A percentile compares a stretch with the other conserved stretches of the same genome.
Evolutionary conservation across 352 stramenopile species (phyloP).

Genomic region (Phytopythium helicoides): DNA sequence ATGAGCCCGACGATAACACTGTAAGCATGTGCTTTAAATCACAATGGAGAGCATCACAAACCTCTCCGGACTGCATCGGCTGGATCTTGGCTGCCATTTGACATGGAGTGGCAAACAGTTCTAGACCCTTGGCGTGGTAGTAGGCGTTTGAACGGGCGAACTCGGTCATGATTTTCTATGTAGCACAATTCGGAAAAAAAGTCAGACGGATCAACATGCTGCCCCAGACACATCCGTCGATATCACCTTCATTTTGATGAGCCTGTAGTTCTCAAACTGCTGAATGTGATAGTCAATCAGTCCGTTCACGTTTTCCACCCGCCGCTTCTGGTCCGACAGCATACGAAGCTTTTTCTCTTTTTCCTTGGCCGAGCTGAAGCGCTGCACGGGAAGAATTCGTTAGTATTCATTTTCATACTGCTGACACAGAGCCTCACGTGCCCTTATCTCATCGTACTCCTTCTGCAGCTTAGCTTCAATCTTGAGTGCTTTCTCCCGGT

Average conservation of each 20-base stretch:
- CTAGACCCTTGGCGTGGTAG: conserved; percentile 75
- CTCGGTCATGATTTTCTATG: conserved; percentile 71
- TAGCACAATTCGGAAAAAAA: not conserved
- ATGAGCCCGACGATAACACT: not conserved
- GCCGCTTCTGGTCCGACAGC: conserved; percentile 79
- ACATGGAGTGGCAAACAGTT: conserved; percentile 62
- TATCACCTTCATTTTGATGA: conserved; percentile 75
- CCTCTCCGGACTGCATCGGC: conserved; percentile 1
- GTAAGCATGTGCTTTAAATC: too few species aligned
- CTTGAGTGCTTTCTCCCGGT: conserved; percentile 80
- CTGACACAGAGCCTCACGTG: conserved; percentile 12
- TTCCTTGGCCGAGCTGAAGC: conserved; percentile 46
- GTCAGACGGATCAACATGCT: not conserved
- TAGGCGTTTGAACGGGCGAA: conserved; percentile 70
- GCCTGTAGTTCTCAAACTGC: conserved; percentile 70
- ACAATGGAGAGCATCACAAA: too few species aligned
- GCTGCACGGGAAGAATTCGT: conserved; percentile 25
- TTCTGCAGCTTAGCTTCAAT: conserved; percentile 74
- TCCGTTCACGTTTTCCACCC: conserved; percentile 78
- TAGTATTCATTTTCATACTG: too few species aligned
- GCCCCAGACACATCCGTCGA: not conserved
- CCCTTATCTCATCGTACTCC: conserved; percentile 66
- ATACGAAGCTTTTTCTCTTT: conserved; percentile 83
- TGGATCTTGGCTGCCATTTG: conserved; percentile 40
- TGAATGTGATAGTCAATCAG: conserved; percentile 74